phyloP scores from a whole-genome alignment of 257 asterid genomes.

The Solanum chilense region DNA sequence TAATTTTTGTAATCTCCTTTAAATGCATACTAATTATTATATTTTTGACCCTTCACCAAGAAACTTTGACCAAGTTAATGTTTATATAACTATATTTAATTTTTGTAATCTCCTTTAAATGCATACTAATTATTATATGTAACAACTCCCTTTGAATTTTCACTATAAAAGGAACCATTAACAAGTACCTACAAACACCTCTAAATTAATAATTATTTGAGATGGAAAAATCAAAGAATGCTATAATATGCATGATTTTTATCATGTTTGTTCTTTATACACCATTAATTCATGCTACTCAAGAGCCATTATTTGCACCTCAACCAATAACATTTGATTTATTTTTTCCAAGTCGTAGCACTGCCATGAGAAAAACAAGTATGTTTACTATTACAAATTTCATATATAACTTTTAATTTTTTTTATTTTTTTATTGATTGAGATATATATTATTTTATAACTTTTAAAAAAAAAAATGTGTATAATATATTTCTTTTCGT shows the following conservation, averaged over 20 bases:
- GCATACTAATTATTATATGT: neutral
- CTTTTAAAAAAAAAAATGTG: neutral
- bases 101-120: neutral
- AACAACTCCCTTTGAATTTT: neutral
- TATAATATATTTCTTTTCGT: neutral
- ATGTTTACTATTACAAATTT: neutral
- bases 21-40: too few species aligned
- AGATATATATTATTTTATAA: neutral
- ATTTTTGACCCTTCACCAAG: neutral
- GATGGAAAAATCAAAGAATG: neutral
- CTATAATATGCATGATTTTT: neutral
- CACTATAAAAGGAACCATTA: neutral
- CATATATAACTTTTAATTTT: neutral
- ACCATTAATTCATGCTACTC: neutral
- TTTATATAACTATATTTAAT: neutral
- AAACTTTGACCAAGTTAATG: neutral
- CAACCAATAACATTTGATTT: too few species aligned
- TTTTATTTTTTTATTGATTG: neutral
- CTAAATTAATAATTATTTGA: neutral
- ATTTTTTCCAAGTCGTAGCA: neutral
- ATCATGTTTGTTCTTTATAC: neutral
- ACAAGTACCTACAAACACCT: neutral
- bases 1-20: too few species aligned
- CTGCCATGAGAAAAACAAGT: neutral
- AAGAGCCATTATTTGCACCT: neutral